phyloP scores from a whole-genome alignment of 345 rosid species.

The Populus deltoides region DNA sequence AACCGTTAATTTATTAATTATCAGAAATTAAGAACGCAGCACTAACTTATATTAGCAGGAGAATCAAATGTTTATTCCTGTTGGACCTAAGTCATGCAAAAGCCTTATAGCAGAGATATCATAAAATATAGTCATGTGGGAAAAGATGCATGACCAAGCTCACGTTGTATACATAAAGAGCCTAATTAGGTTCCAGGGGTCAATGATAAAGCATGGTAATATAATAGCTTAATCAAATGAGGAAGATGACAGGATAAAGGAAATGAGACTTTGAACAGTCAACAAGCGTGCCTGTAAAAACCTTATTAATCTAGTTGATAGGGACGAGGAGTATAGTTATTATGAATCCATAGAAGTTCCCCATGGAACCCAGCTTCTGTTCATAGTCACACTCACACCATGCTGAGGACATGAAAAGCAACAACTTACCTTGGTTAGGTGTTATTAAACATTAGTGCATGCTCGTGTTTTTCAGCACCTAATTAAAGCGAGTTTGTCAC shows the following conservation, averaged over 20 bases:
- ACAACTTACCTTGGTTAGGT: background rate
- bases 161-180: background rate
- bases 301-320: background rate
- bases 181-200: background rate
- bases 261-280: background rate
- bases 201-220: background rate
- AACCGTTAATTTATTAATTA: slow-evolving; percentile 6
- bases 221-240: background rate
- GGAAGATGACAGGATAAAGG: background rate
- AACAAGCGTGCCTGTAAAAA: background rate
- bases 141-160: background rate
- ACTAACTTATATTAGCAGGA: background rate
- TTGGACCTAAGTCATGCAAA: background rate
- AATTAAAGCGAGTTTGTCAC: background rate
- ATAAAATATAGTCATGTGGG: background rate
- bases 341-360: background rate
- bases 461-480: background rate
- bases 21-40: background rate
- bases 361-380: background rate
- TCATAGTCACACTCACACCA: background rate
- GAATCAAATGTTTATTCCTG: background rate
- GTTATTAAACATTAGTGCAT: background rate
- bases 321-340: background rate
- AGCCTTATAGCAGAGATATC: background rate
- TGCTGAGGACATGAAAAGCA: background rate